Conservation (phyloP, 2,329 filamentous ascomycete species). For the Xylariaceae sp. region DNA sequence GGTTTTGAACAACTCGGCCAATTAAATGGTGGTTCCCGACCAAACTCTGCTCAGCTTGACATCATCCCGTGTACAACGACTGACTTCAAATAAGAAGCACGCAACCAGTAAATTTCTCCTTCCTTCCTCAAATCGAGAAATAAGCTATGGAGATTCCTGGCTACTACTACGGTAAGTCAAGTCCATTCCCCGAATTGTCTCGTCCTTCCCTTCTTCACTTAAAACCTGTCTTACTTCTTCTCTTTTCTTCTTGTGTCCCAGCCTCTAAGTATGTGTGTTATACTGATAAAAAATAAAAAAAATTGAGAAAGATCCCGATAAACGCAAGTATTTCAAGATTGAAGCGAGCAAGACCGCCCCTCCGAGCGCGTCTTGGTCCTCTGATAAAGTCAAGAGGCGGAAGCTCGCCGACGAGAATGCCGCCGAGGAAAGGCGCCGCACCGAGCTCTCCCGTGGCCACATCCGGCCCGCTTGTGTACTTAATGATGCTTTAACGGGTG, state of each 20-base stretch:
- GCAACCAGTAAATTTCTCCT: not conserved
- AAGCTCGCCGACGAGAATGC: conserved; percentile 41
- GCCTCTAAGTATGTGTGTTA: too few species aligned
- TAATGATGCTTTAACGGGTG: conserved; percentile 30
- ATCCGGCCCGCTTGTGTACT: conserved; percentile 35
- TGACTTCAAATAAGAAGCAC: too few species aligned
- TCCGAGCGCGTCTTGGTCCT: conserved; percentile 49
- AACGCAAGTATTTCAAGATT: conserved; percentile 66
- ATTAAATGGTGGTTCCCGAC: too few species aligned
- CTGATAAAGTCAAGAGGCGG: conserved; percentile 55
- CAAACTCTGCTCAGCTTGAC: too few species aligned
- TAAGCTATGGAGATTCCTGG: conserved; percentile 42
- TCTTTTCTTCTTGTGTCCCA: too few species aligned
- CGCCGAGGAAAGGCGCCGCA: conserved; percentile 25
- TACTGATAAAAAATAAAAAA: too few species aligned
- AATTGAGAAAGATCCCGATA: conserved; percentile 46
- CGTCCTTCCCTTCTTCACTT: not conserved
- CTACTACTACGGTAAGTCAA: conserved; percentile 49
- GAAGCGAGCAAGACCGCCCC: conserved; percentile 54
- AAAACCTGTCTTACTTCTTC: not conserved
- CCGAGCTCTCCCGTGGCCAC: conserved; percentile 33
- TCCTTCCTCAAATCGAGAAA: not conserved
- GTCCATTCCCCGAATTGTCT: not conserved
- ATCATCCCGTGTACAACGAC: too few species aligned
- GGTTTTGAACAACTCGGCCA: too few species aligned